Evolutionary conservation across 441 rosid genomes (phyloP).

Genomic region (Populus hybrid): DNA sequence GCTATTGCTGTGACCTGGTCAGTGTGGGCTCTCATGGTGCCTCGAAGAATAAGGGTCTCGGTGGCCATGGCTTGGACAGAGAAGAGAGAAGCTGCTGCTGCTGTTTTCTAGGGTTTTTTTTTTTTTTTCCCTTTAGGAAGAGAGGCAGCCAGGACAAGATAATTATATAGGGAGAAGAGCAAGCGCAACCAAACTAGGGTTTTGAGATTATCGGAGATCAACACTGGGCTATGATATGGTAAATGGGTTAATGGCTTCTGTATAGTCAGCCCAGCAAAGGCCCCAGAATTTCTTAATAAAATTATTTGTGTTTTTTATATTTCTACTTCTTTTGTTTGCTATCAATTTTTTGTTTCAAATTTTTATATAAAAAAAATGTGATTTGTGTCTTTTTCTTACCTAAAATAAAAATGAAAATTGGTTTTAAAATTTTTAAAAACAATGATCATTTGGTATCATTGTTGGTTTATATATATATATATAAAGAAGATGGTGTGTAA

Average conservation of each 20-base stretch:
- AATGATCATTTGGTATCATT: background rate
- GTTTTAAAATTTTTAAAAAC: too few relatives aligned
- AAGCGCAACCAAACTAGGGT: background rate
- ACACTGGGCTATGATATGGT: background rate
- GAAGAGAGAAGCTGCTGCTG: background rate
- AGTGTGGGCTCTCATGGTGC: constrained; percentile 93
- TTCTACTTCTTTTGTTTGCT: background rate
- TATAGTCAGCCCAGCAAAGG: background rate
- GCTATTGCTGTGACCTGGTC: constrained; percentile 96
- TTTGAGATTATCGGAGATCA: background rate
- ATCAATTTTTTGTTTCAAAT: background rate
- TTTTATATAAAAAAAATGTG: too few relatives aligned
- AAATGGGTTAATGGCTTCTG: background rate
- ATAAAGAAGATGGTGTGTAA: too few relatives aligned
- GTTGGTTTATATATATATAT: background rate
- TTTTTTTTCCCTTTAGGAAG: background rate
- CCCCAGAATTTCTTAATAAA: background rate
- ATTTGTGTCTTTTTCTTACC: background rate
- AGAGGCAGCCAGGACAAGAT: background rate
- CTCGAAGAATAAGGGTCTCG: constrained; percentile 64
- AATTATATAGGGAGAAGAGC: background rate
- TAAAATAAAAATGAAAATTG: too few relatives aligned
- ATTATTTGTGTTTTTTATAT: too few relatives aligned
- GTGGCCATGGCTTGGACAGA: constrained; percentile 20
- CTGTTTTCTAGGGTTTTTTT: background rate